Base-by-base conservation (phyloP, 106 monocot species). In the Acanthochlamys bracteata region DNA sequence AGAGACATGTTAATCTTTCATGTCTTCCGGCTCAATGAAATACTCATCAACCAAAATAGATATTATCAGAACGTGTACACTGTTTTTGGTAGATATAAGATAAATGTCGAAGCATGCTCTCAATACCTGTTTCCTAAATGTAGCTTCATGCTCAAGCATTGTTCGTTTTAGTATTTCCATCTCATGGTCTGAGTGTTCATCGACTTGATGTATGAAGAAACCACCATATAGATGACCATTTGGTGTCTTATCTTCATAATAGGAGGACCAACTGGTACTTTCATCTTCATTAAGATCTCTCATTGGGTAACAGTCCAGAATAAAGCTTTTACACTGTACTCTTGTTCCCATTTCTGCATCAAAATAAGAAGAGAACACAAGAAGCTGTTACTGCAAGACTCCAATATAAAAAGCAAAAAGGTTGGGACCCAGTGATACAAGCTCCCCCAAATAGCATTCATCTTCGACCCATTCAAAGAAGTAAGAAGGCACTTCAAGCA, bases 101-200 rank as follows among this genome's bases (percentile, higher is more conserved):
- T 43, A 43, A 8, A 43, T 13, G 10, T 14, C 10, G 17, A 49
- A 49, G 17, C 2, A 2, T 49, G 39, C 52, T 4, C 4, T 46
- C 42, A 46, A 71, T 79, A 90, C 89, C 85, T 90, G 89, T 39
- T 85, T 85, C 55, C 74, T 76, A 69, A 90, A 90, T 51, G 65
- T 75, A 56, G 74, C 69, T 66, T 90, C 85, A 66, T 90, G 89
- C 45, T 77, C 69, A 33, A 90, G 85, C 72, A 90, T 83, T 70
- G 82, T 90, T 39, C 66, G 73, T 58, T 80, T 85, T 47, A 90
- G 21, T 55, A 77, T 75, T 75, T 82, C 82, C 65, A 67, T 85
- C 62, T 76, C 81, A 49, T 75, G 71, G 16, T 69, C 71, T 39
- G 78, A 56, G 63, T 69, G 82, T 22, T 71, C 77, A 64, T 76